A percentile compares a stretch with the other conserved stretches of the same genome.
These are phyloP conservation scores for Saccharomycopsis fibuligera DNA, from an alignment of 805 yeast species.

Conservation along the genomic window DNA sequence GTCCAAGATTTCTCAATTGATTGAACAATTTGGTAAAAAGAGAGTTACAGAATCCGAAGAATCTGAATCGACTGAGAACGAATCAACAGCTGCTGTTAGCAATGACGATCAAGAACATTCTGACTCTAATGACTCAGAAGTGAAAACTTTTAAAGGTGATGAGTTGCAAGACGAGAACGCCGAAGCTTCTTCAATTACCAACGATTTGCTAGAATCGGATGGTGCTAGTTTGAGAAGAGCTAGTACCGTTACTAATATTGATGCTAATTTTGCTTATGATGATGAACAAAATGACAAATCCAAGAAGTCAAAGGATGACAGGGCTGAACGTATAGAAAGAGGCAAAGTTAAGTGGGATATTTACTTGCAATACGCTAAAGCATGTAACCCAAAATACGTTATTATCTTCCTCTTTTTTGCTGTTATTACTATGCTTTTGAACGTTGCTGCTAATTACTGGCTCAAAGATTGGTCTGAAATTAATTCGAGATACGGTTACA, in stretches of 20 bases:
- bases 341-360: conserved; percentile 91
- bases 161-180: not conserved
- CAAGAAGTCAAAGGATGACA: conserved; percentile 29
- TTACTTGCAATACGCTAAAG: conserved; percentile 75
- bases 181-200: conserved; percentile 9
- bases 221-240: conserved; percentile 52
- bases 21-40: conserved; percentile 56
- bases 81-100: not conserved
- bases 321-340: conserved; percentile 78
- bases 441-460: conserved; percentile 81
- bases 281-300: conserved; percentile 35
- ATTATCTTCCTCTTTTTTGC: conserved; percentile 47
- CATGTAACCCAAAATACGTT: conserved; percentile 73
- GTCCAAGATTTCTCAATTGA: conserved; percentile 47
- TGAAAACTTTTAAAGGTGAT: conserved; percentile 9
- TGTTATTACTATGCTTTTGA: conserved; percentile 49
- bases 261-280: conserved; percentile 29
- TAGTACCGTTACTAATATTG: conserved; percentile 42
- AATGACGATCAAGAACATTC: not conserved
- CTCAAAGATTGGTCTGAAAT: conserved; percentile 96
- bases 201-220: conserved; percentile 23
- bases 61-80: not conserved
- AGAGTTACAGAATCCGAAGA: conserved; percentile 27
- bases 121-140: conserved; percentile 6
- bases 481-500: conserved; percentile 59